Evolutionary conservation across 345 rosid genomes (phyloP).

Genomic region (Dovyalis caffra): DNA sequence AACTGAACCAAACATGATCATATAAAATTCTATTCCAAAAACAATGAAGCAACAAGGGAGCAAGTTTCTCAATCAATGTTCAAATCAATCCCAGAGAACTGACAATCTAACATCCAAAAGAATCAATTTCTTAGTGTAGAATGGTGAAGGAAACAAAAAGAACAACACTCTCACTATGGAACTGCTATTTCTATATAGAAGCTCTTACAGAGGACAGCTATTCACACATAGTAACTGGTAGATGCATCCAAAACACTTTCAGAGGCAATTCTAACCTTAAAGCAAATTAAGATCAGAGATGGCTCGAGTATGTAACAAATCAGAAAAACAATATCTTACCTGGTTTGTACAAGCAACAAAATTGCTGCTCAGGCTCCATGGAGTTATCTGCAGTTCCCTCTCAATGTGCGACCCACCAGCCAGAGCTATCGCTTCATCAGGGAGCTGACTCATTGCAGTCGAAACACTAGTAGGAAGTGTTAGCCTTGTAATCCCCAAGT

Average conservation of each 20-base stretch:
- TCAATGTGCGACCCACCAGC: conserved; percentile 98
- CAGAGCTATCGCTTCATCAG: conserved; percentile 89
- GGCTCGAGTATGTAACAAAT: conserved; percentile 1
- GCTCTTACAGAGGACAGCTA: neutral
- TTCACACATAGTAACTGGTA: neutral
- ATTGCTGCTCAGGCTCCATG: conserved; percentile 93
- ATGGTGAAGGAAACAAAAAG: neutral
- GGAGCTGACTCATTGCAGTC: conserved; percentile 86
- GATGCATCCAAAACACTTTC: neutral
- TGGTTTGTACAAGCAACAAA: conserved; percentile 93
- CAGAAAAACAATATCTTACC: conserved; percentile 41
- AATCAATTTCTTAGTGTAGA: neutral
- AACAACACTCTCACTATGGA: neutral
- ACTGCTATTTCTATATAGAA: neutral
- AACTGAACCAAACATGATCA: neutral
- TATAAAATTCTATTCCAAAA: neutral
- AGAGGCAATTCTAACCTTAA: neutral
- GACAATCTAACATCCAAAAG: conserved; percentile 6
- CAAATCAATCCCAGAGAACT: neutral
- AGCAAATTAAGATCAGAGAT: neutral
- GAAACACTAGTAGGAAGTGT: conserved; percentile 75
- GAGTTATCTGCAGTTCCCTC: conserved; percentile 92
- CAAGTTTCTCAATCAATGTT: neutral
- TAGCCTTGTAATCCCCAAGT: conserved; percentile 79
- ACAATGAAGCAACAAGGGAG: neutral